Base-by-base conservation (phyloP, 129 eudicot species). In the Artemisia argyi region DNA sequence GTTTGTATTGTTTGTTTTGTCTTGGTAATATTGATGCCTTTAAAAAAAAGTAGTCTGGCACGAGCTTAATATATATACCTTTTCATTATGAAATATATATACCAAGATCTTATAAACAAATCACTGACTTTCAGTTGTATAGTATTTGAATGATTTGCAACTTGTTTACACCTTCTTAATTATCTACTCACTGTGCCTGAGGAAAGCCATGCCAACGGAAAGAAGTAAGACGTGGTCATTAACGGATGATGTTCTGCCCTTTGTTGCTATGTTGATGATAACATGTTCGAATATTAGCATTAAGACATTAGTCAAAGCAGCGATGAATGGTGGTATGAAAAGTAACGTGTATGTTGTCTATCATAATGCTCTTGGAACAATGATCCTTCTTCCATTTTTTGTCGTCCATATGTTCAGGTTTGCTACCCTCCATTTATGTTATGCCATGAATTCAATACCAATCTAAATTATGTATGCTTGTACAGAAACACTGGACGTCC, bases 351-450 rank as follows among this genome's bases (percentile, higher is more conserved):
- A 71, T 52, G 69, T 86, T 26, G 89, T 81, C 51, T 84, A 84
- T 65, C 83, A 78, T 66, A 72, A 74, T 55, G 71, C 71, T 19
- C 81, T 78, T 30, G 81, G 81, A 18, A 78, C 76, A 7, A 61
- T 81, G 26, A 28, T 84, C 11, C 79, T 84, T n/a, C 75, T 84
- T 66, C 89, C 86, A n/a, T 77, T 55, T 52, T 77, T 68, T 74
- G 13, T 77, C 64, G 0, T 73, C 54, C 81, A 71, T 61, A 15
- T 28, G 52, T 47, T 35, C 85, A 84, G 85, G 88, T 84, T 28
- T 13, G 32, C 49, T 7, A 49, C 3, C 54, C 32, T 49, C n/a
- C 19, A 10, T 69, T 14, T 22, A 32, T 19, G 14, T 61, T 16
- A 16, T 61, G 28, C 19, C 16, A 8, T 6, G 9, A 35, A 16